A percentile compares a stretch with the other conserved stretches of the same genome.
Conservation (phyloP, 768 basidiomycete species). For the Kwoniella mangroviensis region DNA sequence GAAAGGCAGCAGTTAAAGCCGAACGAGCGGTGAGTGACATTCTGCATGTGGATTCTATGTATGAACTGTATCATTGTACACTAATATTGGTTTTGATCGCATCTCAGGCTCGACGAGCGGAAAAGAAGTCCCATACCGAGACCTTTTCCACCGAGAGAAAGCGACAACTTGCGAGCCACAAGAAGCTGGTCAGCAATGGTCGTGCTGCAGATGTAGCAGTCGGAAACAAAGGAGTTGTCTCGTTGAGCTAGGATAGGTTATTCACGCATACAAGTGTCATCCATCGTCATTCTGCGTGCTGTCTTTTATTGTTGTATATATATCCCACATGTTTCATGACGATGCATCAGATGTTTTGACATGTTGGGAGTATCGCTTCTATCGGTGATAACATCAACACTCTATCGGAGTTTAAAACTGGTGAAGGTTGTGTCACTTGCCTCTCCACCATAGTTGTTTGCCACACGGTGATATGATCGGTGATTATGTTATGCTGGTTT, state of each 20-base stretch:
- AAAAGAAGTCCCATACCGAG: conserved; percentile 61
- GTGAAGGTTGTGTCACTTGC: neutral
- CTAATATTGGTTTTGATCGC: neutral
- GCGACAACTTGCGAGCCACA: conserved; percentile 56
- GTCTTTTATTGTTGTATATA: conserved; percentile 17
- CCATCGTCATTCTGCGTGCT: too few species aligned
- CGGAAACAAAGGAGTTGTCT: conserved; percentile 39
- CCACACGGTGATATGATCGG: conserved; percentile 23
- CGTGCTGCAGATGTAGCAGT: conserved; percentile 54
- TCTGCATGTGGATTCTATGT: neutral
- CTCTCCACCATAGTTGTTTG: neutral
- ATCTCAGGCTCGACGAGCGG: conserved; percentile 57
- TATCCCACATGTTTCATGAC: conserved; percentile 3
- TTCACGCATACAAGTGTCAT: too few species aligned
- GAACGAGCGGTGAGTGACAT: conserved; percentile 56
- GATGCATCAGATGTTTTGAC: neutral
- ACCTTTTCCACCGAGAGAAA: conserved; percentile 59
- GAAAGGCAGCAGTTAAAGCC: conserved; percentile 61
- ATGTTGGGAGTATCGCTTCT: too few species aligned
- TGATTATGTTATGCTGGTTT: conserved; percentile 1
- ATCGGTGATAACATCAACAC: conserved; percentile 22
- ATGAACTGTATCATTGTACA: neutral
- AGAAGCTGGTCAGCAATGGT: conserved; percentile 54
- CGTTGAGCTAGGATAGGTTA: conserved; percentile 4
- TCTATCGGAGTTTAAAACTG: conserved; percentile 24